These are phyloP conservation scores for Mycena chlorophos DNA, from an alignment of 768 basidiomycete genomes.

Conservation along the genomic window DNA sequence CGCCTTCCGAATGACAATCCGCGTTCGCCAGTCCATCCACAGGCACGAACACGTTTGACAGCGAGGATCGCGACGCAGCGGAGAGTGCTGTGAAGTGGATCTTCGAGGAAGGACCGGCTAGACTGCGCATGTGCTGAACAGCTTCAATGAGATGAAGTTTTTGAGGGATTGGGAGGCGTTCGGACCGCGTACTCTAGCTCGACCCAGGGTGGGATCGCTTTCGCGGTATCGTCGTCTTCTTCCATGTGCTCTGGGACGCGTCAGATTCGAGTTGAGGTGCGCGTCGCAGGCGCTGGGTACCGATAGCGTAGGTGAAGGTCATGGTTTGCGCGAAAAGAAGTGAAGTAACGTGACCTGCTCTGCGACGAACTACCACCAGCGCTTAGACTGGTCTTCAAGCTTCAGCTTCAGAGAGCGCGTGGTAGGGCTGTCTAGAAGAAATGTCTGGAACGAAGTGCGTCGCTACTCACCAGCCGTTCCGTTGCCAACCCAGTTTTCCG, in stretches of 20 bases:
- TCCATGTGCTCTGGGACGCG: constrained; percentile 67
- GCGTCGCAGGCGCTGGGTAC: not conserved
- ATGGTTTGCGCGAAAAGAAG: too few relatives aligned
- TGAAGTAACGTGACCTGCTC: too few relatives aligned
- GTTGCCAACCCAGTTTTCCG: too few relatives aligned
- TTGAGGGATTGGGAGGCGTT: not conserved
- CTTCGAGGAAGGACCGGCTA: constrained; percentile 63
- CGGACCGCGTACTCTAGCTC: constrained; percentile 84
- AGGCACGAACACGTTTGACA: constrained; percentile 39
- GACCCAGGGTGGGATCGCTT: constrained; percentile 85
- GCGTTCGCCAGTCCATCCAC: constrained; percentile 35
- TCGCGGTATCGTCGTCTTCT: constrained; percentile 80
- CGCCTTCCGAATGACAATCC: constrained; percentile 49
- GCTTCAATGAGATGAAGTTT: constrained; percentile 7
- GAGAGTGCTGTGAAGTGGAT: constrained; percentile 91
- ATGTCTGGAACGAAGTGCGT: too few relatives aligned
- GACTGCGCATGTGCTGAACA: constrained; percentile 75
- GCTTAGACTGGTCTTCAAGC: too few relatives aligned
- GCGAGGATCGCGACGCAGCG: constrained; percentile 56
- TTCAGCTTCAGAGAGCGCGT: too few relatives aligned
- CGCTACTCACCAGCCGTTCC: too few relatives aligned
- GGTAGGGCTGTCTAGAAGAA: too few relatives aligned
- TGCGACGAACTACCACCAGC: too few relatives aligned
- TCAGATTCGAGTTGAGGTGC: not conserved
- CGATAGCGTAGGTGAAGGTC: not conserved